Evolutionary conservation across 495 filamentous ascomycete genomes (phyloP).

Genomic region (Astrothelium macrocarpum): DNA sequence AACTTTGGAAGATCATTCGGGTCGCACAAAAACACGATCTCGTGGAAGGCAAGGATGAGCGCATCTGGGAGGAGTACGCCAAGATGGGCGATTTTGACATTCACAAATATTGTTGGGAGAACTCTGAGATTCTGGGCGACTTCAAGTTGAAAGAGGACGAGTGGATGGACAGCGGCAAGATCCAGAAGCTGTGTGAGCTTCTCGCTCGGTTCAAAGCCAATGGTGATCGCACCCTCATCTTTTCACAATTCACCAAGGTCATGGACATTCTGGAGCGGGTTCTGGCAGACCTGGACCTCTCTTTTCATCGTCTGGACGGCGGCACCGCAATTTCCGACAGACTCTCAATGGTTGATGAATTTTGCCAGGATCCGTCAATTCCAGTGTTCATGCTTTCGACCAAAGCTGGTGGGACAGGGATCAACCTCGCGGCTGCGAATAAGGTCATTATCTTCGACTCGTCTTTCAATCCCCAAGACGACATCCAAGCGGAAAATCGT

Average conservation of each 20-base stretch:
- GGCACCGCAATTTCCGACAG: conserved; percentile 72
- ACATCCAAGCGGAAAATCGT: conserved; percentile 91
- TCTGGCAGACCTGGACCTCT: conserved; percentile 60
- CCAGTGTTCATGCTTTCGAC: conserved; percentile 89
- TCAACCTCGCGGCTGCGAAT: conserved; percentile 90
- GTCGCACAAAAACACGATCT: conserved; percentile 55
- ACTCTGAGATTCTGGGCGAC: conserved; percentile 49
- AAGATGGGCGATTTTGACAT: conserved; percentile 62
- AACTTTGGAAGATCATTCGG: conserved; percentile 61
- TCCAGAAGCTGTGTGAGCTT: conserved; percentile 64
- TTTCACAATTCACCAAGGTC: conserved; percentile 86
- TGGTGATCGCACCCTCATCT: conserved; percentile 79
- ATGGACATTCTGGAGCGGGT: conserved; percentile 82
- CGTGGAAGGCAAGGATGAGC: conserved; percentile 47
- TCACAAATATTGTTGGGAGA: conserved; percentile 63
- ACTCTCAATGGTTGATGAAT: conserved; percentile 78
- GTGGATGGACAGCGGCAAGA: conserved; percentile 92
- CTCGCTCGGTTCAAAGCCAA: conserved; percentile 63
- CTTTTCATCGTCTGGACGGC: conserved; percentile 75
- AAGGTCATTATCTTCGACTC: conserved; percentile 97
- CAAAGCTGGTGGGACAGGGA: conserved; percentile 86
- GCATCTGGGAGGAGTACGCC: conserved; percentile 54
- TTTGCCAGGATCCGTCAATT: conserved; percentile 64
- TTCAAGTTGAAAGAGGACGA: conserved; percentile 63
- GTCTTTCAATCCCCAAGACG: conserved; percentile 92